Evolutionary conservation across 805 yeast species (phyloP), one percentile per base, ranked within the genome.

Genomic region (Teunomyces cretensis): DNA sequence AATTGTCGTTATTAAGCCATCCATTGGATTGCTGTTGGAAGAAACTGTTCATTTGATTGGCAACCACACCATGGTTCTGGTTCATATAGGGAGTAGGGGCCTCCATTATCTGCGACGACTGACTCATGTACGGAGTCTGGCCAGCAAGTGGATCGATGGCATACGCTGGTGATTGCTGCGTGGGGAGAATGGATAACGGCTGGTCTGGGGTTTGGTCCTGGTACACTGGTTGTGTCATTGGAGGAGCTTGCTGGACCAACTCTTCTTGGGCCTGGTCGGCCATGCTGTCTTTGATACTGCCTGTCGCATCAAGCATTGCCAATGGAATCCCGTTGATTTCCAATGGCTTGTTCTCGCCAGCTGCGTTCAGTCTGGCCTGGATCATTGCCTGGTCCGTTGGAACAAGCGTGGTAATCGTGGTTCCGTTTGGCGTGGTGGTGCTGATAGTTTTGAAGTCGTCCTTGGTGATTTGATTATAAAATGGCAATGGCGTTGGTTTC

Each of bases 401-500:
- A 1, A 88, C 91, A 52, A 90, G 75, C 0, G 91, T 89, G 0
- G 97, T 90, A 16, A 89, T 77, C 0, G 97, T 88, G 0, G 97
- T 90, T 44, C 97, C 97, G 53, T 88, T 88, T 1, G 96, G 96
- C 0, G 96, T 86, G 0, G 96, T 90, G 2, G 88, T 82, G 1
- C 90, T 84, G 26, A 86, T 81, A 0, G 96, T 84, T 41, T 84
- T 85, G 68, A 88, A 90, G 61, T 88, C 92, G 61, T 90, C 97
- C 55, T 82, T 84, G 26, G 91, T 86, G 58, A 90, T 90, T 62
- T 90, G 96, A 58, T 87, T 88, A 65, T 89, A 90, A 57, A 90
- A 86, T 7, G 97, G 97, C 37, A 90, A 68, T 8, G 97, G 97
- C 15, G 78, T 78, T 6, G 85, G 75, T 43, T 68, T 66, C 63